Evolutionary conservation across 2,329 filamentous ascomycete genomes (phyloP).

Genomic region (Diplodia seriata): DNA sequence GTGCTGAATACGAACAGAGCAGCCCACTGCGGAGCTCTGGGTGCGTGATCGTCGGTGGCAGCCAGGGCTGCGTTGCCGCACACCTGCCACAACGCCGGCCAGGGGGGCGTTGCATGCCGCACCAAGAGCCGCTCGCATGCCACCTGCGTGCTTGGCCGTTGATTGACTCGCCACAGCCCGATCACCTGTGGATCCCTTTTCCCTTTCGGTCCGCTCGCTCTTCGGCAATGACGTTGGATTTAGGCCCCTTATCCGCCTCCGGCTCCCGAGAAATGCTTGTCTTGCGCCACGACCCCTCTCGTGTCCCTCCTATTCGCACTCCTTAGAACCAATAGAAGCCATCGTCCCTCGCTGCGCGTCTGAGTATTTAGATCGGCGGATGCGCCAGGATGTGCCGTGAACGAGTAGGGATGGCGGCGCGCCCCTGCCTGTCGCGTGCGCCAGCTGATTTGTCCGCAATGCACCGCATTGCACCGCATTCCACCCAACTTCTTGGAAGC

Average conservation of each 20-base stretch:
- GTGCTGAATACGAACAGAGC: slow-evolving; percentile 20
- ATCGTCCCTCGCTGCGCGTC: slow-evolving; percentile 12
- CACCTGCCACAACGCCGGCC: neutral
- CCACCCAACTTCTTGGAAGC: slow-evolving; percentile 16
- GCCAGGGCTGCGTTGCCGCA: neutral
- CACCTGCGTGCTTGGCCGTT: neutral
- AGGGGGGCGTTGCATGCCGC: slow-evolving; percentile 24
- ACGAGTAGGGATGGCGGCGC: neutral
- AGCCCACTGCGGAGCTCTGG: slow-evolving; percentile 13
- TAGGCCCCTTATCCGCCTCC: slow-evolving; percentile 29
- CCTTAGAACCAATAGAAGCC: slow-evolving; percentile 23
- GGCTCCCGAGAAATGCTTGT: slow-evolving; percentile 29
- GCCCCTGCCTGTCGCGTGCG: neutral
- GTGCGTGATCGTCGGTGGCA: slow-evolving; percentile 6
- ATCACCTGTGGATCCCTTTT: slow-evolving; percentile 25
- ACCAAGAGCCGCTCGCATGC: slow-evolving; percentile 16
- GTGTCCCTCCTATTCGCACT: slow-evolving; percentile 8
- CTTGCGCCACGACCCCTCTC: slow-evolving; percentile 21
- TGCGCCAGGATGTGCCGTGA: slow-evolving; percentile 24
- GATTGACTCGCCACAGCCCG: slow-evolving; percentile 20
- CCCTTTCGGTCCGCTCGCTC: neutral
- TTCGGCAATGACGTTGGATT: slow-evolving; percentile 29
- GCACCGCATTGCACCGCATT: slow-evolving; percentile 9
- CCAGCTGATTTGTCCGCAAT: slow-evolving; percentile 4
- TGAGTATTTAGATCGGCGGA: slow-evolving; percentile 30